A percentile compares a stretch with the other conserved stretches of the same genome.
phyloP scores from a whole-genome alignment of 2,329 filamentous ascomycete species.

The Apiospora marii region DNA sequence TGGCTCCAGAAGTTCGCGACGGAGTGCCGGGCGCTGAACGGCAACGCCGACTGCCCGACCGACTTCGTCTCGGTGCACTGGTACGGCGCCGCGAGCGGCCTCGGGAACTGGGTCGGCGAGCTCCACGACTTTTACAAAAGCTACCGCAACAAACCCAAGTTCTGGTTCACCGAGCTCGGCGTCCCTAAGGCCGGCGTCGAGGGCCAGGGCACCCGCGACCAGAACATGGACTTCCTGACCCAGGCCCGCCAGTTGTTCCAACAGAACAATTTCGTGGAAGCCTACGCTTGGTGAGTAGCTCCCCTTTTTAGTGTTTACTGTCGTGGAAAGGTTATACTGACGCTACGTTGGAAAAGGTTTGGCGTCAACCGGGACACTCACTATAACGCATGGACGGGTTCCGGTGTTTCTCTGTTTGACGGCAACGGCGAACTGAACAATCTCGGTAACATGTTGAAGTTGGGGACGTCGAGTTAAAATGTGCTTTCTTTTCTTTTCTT shows the following conservation, averaged over 20 bases:
- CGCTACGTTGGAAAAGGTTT: conserved; percentile 38
- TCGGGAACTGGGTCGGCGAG: conserved; percentile 49
- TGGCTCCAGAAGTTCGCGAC: conserved; percentile 51
- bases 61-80: conserved; percentile 52
- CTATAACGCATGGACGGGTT: neutral
- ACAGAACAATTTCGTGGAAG: conserved; percentile 45
- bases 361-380: conserved; percentile 40
- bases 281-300: conserved; percentile 43
- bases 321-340: neutral
- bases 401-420: neutral
- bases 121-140: conserved; percentile 45
- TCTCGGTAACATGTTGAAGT: conserved; percentile 1
- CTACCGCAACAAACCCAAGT: conserved; percentile 31
- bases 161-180: conserved; percentile 52
- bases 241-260: conserved; percentile 48
- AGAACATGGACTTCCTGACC: conserved; percentile 35
- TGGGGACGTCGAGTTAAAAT: neutral
- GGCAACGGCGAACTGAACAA: neutral
- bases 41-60: conserved; percentile 45
- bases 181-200: conserved; percentile 34
- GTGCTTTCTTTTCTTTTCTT: neutral
- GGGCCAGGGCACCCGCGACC: conserved; percentile 29
- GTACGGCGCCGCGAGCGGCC: conserved; percentile 47
- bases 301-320: too few relatives aligned
- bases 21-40: conserved; percentile 47